phyloP scores from a whole-genome alignment of 139 green algal species.

The Micractinium conductrix region DNA sequence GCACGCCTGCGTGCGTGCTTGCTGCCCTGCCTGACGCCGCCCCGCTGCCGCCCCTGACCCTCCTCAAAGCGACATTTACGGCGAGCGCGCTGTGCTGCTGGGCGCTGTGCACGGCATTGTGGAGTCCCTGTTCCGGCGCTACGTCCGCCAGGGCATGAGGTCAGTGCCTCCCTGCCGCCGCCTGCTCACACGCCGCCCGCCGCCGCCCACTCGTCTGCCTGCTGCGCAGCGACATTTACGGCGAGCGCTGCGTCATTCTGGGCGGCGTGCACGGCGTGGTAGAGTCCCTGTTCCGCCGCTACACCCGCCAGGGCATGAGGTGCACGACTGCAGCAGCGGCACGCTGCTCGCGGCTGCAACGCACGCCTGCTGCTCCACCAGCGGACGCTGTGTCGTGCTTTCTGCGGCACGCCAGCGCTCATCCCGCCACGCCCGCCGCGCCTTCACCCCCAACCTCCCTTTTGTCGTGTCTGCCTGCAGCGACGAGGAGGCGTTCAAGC shows the following conservation, averaged over 20 bases:
- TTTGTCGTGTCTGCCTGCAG: slow-evolving; percentile 21
- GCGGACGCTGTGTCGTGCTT: not conserved
- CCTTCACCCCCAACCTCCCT: not conserved
- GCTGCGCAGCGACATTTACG: slow-evolving; percentile 93
- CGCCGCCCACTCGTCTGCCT: not conserved
- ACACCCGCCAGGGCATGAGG: slow-evolving; percentile 85
- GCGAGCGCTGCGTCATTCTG: slow-evolving; percentile 97
- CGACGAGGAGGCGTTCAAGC: slow-evolving; percentile 96
- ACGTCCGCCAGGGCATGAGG: slow-evolving; percentile 81
- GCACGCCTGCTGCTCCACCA: not conserved
- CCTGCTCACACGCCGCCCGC: not conserved
- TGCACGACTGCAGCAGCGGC: slow-evolving; percentile 29
- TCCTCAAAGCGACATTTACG: slow-evolving; percentile 92
- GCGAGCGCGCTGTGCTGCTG: slow-evolving; percentile 96
- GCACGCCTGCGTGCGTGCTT: no score
- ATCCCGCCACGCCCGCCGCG: not conserved
- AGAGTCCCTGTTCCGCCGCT: slow-evolving; percentile 96
- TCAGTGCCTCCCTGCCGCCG: slow-evolving; percentile 21
- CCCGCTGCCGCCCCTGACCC: not conserved
- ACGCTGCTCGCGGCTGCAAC: not conserved
- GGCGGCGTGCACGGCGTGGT: slow-evolving; percentile 98
- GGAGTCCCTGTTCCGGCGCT: slow-evolving; percentile 95
- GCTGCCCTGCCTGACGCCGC: no score
- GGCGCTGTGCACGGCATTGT: slow-evolving; percentile 99
- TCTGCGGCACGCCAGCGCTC: not conserved